Percentiles rank a stretch among this genome's conserved stretches.
Conservation (phyloP, 257 asterid genomes). For the Lycium ferocissimum region DNA sequence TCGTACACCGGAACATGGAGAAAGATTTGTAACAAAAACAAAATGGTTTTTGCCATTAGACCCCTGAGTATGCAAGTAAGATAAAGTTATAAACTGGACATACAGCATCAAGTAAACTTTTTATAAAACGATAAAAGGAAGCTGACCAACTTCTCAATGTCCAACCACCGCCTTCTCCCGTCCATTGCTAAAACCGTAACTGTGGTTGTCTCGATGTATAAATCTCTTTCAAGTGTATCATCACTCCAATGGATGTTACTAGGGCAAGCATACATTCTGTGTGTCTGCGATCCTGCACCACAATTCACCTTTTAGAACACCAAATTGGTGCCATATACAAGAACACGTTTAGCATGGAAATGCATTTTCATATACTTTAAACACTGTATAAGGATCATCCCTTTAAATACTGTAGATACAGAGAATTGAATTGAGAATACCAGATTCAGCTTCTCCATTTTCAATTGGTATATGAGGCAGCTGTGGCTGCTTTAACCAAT, state of each 20-base stretch:
- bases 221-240: conserved; percentile 90
- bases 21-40: conserved; percentile 90
- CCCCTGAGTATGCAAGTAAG: conserved; percentile 59
- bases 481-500: conserved; percentile 56
- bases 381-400: conserved; percentile 27
- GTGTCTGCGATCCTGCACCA: conserved; percentile 56
- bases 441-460: conserved; percentile 55
- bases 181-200: conserved; percentile 95
- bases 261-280: conserved; percentile 65
- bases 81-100: conserved; percentile 25
- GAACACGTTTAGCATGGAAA: conserved; percentile 15
- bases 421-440: conserved; percentile 47
- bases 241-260: conserved; percentile 69
- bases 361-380: conserved; percentile 21
- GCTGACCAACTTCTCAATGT: conserved; percentile 90
- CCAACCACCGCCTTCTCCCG: conserved; percentile 98
- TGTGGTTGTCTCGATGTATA: conserved; percentile 74
- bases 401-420: conserved; percentile 23
- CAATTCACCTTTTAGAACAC: conserved; percentile 8
- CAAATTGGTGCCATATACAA: conserved; percentile 7
- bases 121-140: conserved; percentile 37
- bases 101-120: conserved; percentile 16
- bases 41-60: conserved; percentile 70
- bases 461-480: conserved; percentile 44
- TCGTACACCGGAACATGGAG: conserved; percentile 94